phyloP scores from a whole-genome alignment of 371 early-diverging fungal genomes.

The Mortierella sp. region DNA sequence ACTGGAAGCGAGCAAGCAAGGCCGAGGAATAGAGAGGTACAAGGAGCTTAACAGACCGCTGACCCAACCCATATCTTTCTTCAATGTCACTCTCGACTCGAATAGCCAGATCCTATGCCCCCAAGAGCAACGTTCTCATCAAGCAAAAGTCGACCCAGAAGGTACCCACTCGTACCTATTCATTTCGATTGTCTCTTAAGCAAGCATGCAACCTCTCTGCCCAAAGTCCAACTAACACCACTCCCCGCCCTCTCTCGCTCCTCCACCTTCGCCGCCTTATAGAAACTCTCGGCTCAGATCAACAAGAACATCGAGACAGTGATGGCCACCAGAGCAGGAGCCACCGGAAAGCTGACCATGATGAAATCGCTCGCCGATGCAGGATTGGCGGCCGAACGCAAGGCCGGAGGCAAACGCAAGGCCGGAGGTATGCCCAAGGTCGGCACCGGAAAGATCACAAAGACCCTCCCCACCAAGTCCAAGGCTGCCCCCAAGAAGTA shows the following conservation, averaged over 20 bases:
- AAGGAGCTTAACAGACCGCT: background rate
- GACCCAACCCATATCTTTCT: background rate
- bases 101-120: slow-evolving; percentile 69
- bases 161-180: too few relatives aligned
- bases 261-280: background rate
- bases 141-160: slow-evolving; percentile 68
- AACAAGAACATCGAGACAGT: slow-evolving; percentile 74
- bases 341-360: slow-evolving; percentile 78
- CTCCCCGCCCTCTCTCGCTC: background rate
- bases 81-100: background rate
- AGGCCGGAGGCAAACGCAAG: slow-evolving; percentile 56
- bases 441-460: slow-evolving; percentile 38
- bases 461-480: slow-evolving; percentile 36
- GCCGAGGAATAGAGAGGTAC: too few relatives aligned
- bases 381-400: slow-evolving; percentile 56
- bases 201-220: background rate
- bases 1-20: too few relatives aligned
- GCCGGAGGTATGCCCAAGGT: slow-evolving; percentile 56
- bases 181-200: too few relatives aligned
- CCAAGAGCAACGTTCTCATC: slow-evolving; percentile 69
- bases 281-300: slow-evolving; percentile 74
- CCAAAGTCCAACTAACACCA: background rate
- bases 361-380: slow-evolving; percentile 75
- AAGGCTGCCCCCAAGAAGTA: slow-evolving; percentile 50
- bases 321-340: slow-evolving; percentile 78